phyloP scores from a whole-genome alignment of 2,329 filamentous ascomycete genomes.

The Dothideomycetes sp. region DNA sequence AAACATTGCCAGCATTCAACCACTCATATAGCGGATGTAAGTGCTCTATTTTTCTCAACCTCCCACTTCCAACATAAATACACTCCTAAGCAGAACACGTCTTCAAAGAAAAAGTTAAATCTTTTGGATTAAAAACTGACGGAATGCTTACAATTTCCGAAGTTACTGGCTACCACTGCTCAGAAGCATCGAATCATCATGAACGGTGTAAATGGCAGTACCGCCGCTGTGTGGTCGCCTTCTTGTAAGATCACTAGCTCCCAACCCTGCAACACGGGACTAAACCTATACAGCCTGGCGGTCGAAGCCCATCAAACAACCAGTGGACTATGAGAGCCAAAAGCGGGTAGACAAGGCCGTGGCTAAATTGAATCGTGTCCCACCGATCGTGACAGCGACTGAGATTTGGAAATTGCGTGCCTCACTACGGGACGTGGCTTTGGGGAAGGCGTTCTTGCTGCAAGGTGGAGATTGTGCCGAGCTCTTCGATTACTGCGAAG shows the following conservation, averaged over 20 bases:
- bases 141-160: no score
- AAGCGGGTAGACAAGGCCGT: slow-evolving; percentile 48
- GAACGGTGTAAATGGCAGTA: not conserved
- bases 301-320: slow-evolving; percentile 68
- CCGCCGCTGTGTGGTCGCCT: no score
- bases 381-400: slow-evolving; percentile 66
- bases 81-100: no score
- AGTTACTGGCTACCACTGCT: no score
- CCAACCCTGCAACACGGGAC: not conserved
- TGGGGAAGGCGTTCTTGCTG: slow-evolving; percentile 83
- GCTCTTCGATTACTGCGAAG: slow-evolving; percentile 91
- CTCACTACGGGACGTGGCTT: slow-evolving; percentile 72
- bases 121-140: no score
- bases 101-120: no score
- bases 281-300: slow-evolving; percentile 56
- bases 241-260: slow-evolving; percentile 20
- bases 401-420: slow-evolving; percentile 74
- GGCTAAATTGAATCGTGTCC: slow-evolving; percentile 55
- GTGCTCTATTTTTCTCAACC: no score
- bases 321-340: slow-evolving; percentile 56
- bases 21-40: no score
- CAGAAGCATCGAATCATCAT: no score
- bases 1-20: no score
- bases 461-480: slow-evolving; percentile 97
- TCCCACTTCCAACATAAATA: no score